Base-by-base conservation (phyloP, 2,329 filamentous ascomycete genomes). In the Tolypocladium guangdongense region DNA sequence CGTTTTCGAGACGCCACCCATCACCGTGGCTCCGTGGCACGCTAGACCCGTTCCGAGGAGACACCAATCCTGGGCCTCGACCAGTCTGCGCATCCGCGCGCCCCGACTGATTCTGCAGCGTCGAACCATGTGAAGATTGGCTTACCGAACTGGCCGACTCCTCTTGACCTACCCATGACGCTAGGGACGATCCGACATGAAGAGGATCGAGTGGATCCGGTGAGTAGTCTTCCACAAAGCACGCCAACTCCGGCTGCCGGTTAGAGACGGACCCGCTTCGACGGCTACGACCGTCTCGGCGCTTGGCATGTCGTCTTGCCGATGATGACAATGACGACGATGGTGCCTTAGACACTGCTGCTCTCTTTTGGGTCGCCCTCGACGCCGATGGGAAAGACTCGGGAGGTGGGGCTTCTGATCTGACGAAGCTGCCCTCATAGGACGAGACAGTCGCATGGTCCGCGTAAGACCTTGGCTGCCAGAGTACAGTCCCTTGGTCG, bases 331-430 rank as follows among this genome's bases (percentile, higher is more conserved):
- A 49, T n/a, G 24, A 32, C n/a, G 24, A 27, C 7, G 46, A 49
- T 27, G 46, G 12, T 35, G 46, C 46, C 46, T 49, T 27, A n/a
- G n/a, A 33, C 7, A n/a, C n/a, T 35, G 46, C 27, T 49, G 46
- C 35, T 12, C 46, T 3, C 46, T 49, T 49, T 14, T 5, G 46
- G 14, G 46, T 49, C 35, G 35, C n/a, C 30, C 27, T 3, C 27
- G 46, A 49, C 27, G 35, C 14, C 7, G 46, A 35, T 49, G 27
- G 30, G n/a, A 49, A 8, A 33, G 46, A 35, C 7, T 49, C 46
- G 14, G 46, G 46, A 49, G 46, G 46, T 27, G 46, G 46, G 46
- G 46, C 46, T 49, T 33, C 46, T 11, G 46, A 49, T 49, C 27
- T 32, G 27, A 35, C 27, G 27, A 27, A 27, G 3, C 6, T 6